These are phyloP conservation scores for Laguncularia racemosa DNA, from an alignment of 345 rosid species.

Conservation along the genomic window DNA sequence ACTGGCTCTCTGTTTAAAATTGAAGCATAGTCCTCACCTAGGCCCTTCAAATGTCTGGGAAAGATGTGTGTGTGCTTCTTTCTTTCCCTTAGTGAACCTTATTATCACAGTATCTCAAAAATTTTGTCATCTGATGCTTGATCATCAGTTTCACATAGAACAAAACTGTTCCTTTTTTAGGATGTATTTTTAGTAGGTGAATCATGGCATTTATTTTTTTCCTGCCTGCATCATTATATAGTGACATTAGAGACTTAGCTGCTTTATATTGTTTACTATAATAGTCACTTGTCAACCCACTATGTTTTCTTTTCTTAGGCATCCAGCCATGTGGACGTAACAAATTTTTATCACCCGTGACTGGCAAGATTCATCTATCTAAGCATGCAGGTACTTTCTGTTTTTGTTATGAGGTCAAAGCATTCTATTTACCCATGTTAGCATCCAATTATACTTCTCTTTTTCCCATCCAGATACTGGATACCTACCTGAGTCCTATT, in stretches of 20 bases:
- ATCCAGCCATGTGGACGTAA: slow-evolving; percentile 23
- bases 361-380: slow-evolving; percentile 24
- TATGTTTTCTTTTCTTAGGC: slow-evolving; percentile 8
- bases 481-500: too few relatives aligned
- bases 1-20: slow-evolving; percentile 42
- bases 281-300: slow-evolving; percentile 14
- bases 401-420: slow-evolving; percentile 1
- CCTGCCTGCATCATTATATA: background rate
- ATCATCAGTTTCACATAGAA: background rate
- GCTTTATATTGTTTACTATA: background rate
- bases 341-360: slow-evolving; percentile 29
- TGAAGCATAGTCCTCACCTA: slow-evolving; percentile 27
- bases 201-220: too few relatives aligned
- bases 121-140: background rate
- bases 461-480: background rate
- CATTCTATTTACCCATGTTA: background rate
- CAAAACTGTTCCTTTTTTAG: too few relatives aligned
- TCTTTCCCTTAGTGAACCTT: slow-evolving; percentile 2
- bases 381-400: slow-evolving; percentile 28
- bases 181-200: background rate
- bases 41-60: slow-evolving; percentile 30
- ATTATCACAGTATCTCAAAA: background rate
- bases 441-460: background rate
- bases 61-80: slow-evolving; percentile 30
- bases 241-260: background rate